phyloP scores from a whole-genome alignment of 1,139 yeast genomes.

The Protomyces macrosporus region DNA sequence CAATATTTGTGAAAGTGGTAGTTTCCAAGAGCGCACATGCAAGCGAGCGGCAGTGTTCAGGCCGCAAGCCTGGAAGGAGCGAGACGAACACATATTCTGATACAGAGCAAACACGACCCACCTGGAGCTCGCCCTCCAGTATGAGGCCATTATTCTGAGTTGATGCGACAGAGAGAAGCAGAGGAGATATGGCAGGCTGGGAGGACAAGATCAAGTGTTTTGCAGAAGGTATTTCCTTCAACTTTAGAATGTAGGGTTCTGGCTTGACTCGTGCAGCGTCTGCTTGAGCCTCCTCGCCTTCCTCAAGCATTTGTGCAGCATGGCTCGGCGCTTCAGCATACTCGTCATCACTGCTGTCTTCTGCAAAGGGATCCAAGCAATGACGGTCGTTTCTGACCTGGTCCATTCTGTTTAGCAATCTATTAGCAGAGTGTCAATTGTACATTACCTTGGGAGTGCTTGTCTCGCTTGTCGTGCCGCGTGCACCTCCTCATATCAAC shows the following conservation, averaged over 20 bases:
- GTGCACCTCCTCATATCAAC: no score
- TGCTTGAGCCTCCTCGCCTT: not conserved
- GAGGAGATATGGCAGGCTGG: not conserved
- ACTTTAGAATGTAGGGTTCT: not conserved
- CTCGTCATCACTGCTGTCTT: not conserved
- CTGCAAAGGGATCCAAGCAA: not conserved
- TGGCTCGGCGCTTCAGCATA: not conserved
- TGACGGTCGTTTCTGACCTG: not conserved
- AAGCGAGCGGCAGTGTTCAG: not conserved
- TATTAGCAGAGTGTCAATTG: no score
- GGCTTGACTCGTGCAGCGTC: not conserved
- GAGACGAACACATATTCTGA: not conserved
- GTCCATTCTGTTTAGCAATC: not conserved
- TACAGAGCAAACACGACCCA: not conserved
- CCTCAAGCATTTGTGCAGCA: not conserved
- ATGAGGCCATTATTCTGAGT: not conserved
- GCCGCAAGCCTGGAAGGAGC: not conserved
- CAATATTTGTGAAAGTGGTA: not conserved
- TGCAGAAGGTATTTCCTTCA: not conserved
- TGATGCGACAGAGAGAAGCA: not conserved
- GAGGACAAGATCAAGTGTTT: not conserved
- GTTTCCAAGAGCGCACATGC: not conserved
- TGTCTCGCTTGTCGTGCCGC: no score
- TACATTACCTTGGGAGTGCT: no score
- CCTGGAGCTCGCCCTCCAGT: not conserved